Conservation (phyloP, 192 early-diverging fungal genomes). For the Martensiomyces pterosporus region DNA sequence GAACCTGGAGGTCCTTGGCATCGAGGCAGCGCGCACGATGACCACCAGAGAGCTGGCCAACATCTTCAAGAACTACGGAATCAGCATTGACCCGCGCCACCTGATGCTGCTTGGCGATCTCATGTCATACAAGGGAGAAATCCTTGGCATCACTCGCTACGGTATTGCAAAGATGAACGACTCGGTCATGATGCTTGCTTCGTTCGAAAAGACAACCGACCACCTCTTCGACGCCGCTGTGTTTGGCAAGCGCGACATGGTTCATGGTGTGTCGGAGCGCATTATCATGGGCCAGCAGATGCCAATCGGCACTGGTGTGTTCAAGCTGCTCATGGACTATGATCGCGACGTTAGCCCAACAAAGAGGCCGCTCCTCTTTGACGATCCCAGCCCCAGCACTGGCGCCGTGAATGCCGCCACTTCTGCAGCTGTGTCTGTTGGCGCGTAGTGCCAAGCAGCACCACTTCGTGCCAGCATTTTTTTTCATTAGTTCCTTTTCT, state of each 20-base stretch:
- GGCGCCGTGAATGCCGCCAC: not conserved
- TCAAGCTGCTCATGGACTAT: slow-evolving; percentile 79
- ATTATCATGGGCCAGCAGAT: slow-evolving; percentile 99
- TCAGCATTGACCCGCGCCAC: slow-evolving; percentile 94
- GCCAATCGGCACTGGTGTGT: slow-evolving; percentile 94
- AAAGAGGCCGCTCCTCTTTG: slow-evolving; percentile 61
- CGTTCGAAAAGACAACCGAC: slow-evolving; percentile 99
- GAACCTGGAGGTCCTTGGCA: slow-evolving; percentile 82
- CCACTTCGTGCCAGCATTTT: not conserved
- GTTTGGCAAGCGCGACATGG: slow-evolving; percentile 89
- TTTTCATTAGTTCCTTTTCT: not conserved
- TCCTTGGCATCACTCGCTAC: slow-evolving; percentile 96
- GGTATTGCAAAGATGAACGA: slow-evolving; percentile 99
- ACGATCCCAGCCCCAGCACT: slow-evolving; percentile 36
- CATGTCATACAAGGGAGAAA: slow-evolving; percentile 98
- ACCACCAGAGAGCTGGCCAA: slow-evolving; percentile 86
- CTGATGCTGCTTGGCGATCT: slow-evolving; percentile 95
- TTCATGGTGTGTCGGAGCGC: slow-evolving; percentile 95
- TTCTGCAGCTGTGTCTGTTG: not conserved
- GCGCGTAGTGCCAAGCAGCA: not conserved
- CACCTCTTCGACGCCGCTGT: slow-evolving; percentile 98
- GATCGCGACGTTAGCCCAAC: slow-evolving; percentile 58
- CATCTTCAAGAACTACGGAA: slow-evolving; percentile 84
- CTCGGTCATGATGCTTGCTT: slow-evolving; percentile 97
- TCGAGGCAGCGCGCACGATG: slow-evolving; percentile 89